These are phyloP conservation scores for Fusarium nematophilum DNA, from an alignment of 2,329 filamentous ascomycete genomes.

Conservation along the genomic window DNA sequence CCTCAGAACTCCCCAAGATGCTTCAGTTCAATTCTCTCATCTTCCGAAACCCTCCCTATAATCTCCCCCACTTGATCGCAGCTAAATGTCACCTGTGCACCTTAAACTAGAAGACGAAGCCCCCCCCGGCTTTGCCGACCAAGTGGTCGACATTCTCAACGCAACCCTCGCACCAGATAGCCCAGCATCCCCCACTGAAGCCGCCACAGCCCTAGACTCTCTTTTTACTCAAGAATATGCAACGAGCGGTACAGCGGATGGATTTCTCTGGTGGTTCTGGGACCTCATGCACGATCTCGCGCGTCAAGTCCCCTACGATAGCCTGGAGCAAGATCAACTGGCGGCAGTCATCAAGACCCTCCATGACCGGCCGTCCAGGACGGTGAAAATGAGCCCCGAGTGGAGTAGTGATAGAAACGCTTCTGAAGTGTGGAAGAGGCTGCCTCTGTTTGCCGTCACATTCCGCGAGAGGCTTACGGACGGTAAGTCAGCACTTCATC, in stretches of 20 bases:
- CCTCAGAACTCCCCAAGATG: too few species aligned
- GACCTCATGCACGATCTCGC: constrained; percentile 36
- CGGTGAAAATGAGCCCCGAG: not conserved
- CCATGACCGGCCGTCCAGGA: constrained; percentile 3
- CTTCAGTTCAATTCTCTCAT: too few species aligned
- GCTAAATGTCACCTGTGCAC: not conserved
- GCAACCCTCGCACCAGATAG: not conserved
- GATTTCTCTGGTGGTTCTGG: constrained; percentile 40
- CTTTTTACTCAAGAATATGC: not conserved
- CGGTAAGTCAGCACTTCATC: not conserved
- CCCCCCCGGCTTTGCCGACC: constrained; percentile 13
- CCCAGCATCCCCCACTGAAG: not conserved
- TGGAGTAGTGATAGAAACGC: not conserved
- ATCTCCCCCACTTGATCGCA: too few species aligned
- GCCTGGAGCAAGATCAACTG: constrained; percentile 24
- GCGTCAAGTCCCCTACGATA: constrained; percentile 34
- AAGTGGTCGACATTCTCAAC: constrained; percentile 20
- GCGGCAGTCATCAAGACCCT: constrained; percentile 15
- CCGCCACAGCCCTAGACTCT: constrained; percentile 12
- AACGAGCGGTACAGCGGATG: not conserved
- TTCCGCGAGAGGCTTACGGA: constrained; percentile 12
- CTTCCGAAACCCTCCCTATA: too few species aligned
- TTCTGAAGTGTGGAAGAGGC: constrained; percentile 3
- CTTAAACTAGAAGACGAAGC: constrained; percentile 9
- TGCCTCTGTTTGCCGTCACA: constrained; percentile 18